Percentiles rank a stretch among this genome's conserved stretches.
Evolutionary conservation across 2,329 filamentous ascomycete genomes (phyloP).

Genomic region (Fusarium incarnatum): DNA sequence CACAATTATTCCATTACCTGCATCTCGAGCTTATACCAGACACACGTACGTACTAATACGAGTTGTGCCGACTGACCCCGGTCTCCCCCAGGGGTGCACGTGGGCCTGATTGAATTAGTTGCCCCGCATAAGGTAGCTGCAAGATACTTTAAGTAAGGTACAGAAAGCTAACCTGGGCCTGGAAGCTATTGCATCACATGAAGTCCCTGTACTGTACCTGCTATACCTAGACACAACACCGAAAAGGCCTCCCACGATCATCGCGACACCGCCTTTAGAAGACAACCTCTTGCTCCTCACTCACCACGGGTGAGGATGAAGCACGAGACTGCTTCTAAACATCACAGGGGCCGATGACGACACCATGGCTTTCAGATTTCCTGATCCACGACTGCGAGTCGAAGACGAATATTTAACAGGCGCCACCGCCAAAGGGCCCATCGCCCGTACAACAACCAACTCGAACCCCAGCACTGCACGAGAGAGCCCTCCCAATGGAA

Average conservation of each 20-base stretch:
- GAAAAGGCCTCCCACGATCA: slow-evolving; percentile 27
- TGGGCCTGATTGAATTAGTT: slow-evolving; percentile 43
- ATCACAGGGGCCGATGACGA: slow-evolving; percentile 46
- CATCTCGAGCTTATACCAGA: neutral
- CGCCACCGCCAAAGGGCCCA: slow-evolving; percentile 33
- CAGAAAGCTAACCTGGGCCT: slow-evolving; percentile 36
- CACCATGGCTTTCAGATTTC: slow-evolving; percentile 57
- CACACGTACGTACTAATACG: neutral
- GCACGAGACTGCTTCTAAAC: slow-evolving; percentile 32
- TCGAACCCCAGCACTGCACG: slow-evolving; percentile 33
- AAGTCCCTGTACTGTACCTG: slow-evolving; percentile 28
- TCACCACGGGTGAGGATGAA: slow-evolving; percentile 44
- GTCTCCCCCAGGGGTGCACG: slow-evolving; percentile 29
- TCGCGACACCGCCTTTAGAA: slow-evolving; percentile 15
- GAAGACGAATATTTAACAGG: slow-evolving; percentile 44
- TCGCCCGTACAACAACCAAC: slow-evolving; percentile 36
- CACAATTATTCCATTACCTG: neutral
- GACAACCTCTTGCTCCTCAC: slow-evolving; percentile 31
- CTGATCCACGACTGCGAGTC: slow-evolving; percentile 46
- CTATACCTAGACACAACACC: slow-evolving; percentile 22
- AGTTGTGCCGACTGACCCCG: slow-evolving; percentile 27
- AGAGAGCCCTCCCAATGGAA: slow-evolving; percentile 40
- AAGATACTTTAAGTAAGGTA: slow-evolving; percentile 35
- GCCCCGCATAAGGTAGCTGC: slow-evolving; percentile 46
- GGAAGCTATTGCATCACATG: slow-evolving; percentile 49